A percentile compares a stretch with the other conserved stretches of the same genome.
These are phyloP conservation scores for Firmiana major DNA, from an alignment of 345 rosid genomes.

Conservation along the genomic window DNA sequence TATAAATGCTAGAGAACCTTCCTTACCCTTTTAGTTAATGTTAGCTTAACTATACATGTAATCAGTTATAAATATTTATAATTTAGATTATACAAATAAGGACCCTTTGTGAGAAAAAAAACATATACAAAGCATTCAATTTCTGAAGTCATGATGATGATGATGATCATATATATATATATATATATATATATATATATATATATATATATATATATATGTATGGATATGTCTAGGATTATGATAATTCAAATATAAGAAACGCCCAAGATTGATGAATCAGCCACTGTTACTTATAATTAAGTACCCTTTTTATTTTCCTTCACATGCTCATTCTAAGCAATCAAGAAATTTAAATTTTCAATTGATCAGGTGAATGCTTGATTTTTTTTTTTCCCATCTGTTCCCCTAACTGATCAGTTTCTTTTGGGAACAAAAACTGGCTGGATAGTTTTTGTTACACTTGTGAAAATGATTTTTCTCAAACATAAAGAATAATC, in stretches of 20 bases:
- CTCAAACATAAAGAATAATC: background rate
- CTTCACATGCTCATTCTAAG: background rate
- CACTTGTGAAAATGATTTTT: background rate
- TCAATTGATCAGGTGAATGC: background rate
- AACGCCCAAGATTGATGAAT: background rate
- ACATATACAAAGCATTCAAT: background rate
- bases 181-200: no score
- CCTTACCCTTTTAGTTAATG: background rate
- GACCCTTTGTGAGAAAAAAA: background rate
- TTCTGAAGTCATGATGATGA: background rate
- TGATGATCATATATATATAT: no score
- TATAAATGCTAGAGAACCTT: constrained; percentile 12
- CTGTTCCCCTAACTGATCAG: background rate
- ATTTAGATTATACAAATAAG: background rate
- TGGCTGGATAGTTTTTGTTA: background rate
- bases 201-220: no score
- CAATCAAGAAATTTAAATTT: background rate
- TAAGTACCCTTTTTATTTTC: background rate
- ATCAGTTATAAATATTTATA: no score
- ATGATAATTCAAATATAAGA: background rate
- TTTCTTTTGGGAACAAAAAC: background rate
- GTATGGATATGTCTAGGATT: no score
- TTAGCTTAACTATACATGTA: background rate
- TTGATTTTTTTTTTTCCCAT: background rate
- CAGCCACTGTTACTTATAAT: background rate